Conservation (phyloP, 768 basidiomycete species). For the Crucibulum laeve region DNA sequence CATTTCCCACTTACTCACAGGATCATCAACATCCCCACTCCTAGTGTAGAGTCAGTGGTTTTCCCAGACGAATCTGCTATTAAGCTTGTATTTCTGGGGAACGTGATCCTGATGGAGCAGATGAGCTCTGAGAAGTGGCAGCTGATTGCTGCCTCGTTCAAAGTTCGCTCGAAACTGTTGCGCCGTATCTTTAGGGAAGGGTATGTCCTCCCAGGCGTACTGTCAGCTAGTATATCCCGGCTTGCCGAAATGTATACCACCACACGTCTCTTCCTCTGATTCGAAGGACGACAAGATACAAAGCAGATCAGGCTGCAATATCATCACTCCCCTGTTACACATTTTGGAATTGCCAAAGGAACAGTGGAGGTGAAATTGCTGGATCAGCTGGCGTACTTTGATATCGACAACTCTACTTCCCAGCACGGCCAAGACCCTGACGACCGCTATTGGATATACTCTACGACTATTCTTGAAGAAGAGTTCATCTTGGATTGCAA, state of each 20-base stretch:
- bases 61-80: conserved; percentile 21
- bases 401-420: conserved; percentile 16
- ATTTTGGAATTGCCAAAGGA: conserved; percentile 40
- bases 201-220: conserved; percentile 24
- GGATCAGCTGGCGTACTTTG: conserved; percentile 31
- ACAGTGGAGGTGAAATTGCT: conserved; percentile 24
- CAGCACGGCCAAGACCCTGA: conserved; percentile 34
- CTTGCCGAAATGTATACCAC: conserved; percentile 38
- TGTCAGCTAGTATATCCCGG: conserved; percentile 26
- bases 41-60: conserved; percentile 8
- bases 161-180: conserved; percentile 21
- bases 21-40: conserved; percentile 22
- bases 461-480: conserved; percentile 36
- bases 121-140: conserved; percentile 23
- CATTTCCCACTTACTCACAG: conserved; percentile 20
- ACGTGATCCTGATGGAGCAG: conserved; percentile 8
- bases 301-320: conserved; percentile 31
- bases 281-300: conserved; percentile 11
- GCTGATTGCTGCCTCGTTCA: conserved; percentile 20
- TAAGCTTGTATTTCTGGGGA: conserved; percentile 23
- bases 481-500: conserved; percentile 34
- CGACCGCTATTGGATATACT: conserved; percentile 49
- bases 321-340: conserved; percentile 33
- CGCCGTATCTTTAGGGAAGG: conserved; percentile 28
- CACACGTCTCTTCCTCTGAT: conserved; percentile 11